A percentile compares a stretch with the other conserved stretches of the same genome.
Conservation (phyloP, 1,284 basidiomycete species). For the Pyrrhoderma lamaoense region DNA sequence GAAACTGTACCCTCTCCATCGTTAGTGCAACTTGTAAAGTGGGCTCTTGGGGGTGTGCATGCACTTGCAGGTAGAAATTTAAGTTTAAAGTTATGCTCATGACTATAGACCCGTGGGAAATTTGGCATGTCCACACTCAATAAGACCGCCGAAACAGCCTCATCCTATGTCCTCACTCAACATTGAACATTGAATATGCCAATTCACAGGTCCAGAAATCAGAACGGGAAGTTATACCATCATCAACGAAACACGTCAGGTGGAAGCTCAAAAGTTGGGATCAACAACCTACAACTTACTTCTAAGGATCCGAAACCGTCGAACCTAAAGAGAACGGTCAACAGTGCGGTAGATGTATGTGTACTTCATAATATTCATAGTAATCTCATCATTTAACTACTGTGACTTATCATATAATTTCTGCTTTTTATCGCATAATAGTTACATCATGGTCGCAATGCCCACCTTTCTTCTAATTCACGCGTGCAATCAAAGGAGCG, state of each 20-base stretch:
- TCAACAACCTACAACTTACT: slow-evolving; percentile 55
- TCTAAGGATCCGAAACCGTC: slow-evolving; percentile 43
- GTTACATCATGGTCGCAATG: slow-evolving; percentile 29
- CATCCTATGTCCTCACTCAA: no score
- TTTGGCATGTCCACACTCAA: not conserved
- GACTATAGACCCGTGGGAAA: slow-evolving; percentile 1
- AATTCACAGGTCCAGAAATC: slow-evolving; percentile 39
- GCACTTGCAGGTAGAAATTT: not conserved
- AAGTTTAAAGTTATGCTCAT: no score
- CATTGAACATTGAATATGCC: slow-evolving; percentile 6
- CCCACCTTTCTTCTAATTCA: slow-evolving; percentile 36
- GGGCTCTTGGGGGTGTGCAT: not conserved
- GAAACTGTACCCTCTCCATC: slow-evolving; percentile 93
- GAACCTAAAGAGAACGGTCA: slow-evolving; percentile 36
- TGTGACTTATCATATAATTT: no score
- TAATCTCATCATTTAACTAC: slow-evolving; percentile 13
- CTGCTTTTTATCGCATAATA: slow-evolving; percentile 1
- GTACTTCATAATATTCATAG: slow-evolving; percentile 18
- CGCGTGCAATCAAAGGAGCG: slow-evolving; percentile 47
- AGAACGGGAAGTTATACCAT: slow-evolving; percentile 31
- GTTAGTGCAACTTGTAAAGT: slow-evolving; percentile 15
- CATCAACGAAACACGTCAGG: slow-evolving; percentile 57
- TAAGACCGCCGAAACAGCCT: no score
- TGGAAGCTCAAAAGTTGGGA: slow-evolving; percentile 40
- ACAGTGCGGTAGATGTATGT: slow-evolving; percentile 39